These are phyloP conservation scores for Pyricularia sp. DNA, from an alignment of 2,329 filamentous ascomycete genomes.

Conservation along the genomic window DNA sequence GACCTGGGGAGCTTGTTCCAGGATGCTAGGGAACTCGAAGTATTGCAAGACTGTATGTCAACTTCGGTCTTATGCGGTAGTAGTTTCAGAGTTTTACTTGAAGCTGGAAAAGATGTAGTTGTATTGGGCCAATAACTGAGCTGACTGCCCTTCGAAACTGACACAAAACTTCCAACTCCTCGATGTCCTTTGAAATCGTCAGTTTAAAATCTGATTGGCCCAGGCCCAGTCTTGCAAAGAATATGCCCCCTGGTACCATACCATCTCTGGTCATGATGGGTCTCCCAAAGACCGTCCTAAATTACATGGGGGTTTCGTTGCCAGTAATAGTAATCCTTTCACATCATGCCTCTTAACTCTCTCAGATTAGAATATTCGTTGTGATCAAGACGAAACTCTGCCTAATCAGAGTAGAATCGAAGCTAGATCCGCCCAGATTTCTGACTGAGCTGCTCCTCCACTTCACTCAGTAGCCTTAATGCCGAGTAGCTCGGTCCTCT, in stretches of 20 bases:
- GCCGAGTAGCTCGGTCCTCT: background rate
- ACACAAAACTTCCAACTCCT: too few relatives aligned
- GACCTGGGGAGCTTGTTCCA: constrained; percentile 2
- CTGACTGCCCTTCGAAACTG: too few relatives aligned
- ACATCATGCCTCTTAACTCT: background rate
- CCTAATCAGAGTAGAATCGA: too few relatives aligned
- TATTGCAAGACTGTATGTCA: background rate
- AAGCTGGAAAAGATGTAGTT: background rate
- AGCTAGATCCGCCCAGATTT: too few relatives aligned
- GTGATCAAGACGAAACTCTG: too few relatives aligned
- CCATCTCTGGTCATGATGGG: background rate
- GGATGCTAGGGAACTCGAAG: background rate
- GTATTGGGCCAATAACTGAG: too few relatives aligned
- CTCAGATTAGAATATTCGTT: background rate
- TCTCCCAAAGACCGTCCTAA: background rate
- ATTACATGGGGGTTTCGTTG: background rate
- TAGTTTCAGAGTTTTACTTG: background rate
- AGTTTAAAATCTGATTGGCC: too few relatives aligned
- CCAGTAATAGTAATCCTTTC: background rate
- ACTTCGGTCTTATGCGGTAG: background rate
- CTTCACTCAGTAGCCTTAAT: too few relatives aligned
- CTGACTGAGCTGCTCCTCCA: too few relatives aligned
- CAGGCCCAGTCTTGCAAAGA: too few relatives aligned
- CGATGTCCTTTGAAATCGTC: too few relatives aligned
- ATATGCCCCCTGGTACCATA: background rate